A percentile compares a stretch with the other conserved stretches of the same genome.
These are phyloP conservation scores for Coemansia sp. DNA, from an alignment of 192 early-diverging fungal genomes.

Conservation along the genomic window DNA sequence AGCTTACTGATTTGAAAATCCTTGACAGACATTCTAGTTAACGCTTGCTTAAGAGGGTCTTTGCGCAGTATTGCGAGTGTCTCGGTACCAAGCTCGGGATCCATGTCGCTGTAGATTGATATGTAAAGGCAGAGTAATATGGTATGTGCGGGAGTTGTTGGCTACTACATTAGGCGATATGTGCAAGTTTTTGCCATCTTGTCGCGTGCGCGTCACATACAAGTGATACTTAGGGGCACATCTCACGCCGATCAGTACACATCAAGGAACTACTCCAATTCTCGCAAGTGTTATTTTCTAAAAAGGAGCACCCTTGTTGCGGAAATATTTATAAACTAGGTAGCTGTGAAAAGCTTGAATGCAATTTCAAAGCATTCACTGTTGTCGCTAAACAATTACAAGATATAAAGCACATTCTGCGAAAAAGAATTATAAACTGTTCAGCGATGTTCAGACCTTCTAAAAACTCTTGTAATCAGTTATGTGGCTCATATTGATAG, in stretches of 20 bases:
- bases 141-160: background rate
- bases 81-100: conserved; percentile 15
- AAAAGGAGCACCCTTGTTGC: too few species aligned
- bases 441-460: background rate
- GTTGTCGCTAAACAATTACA: too few species aligned
- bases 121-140: background rate
- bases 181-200: background rate
- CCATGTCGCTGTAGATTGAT: background rate
- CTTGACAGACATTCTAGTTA: conserved; percentile 16
- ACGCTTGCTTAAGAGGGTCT: conserved; percentile 30
- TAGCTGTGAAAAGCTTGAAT: too few species aligned
- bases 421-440: background rate
- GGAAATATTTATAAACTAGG: too few species aligned
- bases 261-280: too few species aligned
- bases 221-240: background rate
- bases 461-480: background rate
- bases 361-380: too few species aligned
- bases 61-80: conserved; percentile 22
- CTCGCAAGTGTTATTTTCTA: too few species aligned
- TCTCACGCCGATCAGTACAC: background rate
- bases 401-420: background rate
- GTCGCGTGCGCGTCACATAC: background rate
- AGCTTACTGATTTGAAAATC: conserved; percentile 60
- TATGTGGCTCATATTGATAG: background rate
- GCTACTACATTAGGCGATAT: background rate